Conservation (phyloP, 495 filamentous ascomycete genomes). For the Xylona heveae region DNA sequence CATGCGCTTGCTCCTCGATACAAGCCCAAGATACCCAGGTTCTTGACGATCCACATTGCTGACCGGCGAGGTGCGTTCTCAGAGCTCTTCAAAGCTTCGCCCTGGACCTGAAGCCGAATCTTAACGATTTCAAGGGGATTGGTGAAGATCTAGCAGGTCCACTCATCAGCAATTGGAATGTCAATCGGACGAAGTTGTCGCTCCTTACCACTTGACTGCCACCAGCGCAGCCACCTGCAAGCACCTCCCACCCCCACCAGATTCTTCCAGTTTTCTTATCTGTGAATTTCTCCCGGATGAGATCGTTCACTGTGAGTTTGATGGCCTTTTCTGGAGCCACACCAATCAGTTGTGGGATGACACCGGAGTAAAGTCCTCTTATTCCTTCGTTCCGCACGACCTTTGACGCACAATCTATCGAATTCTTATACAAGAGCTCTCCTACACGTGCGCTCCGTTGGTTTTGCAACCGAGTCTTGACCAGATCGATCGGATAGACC, state of each 20-base stretch:
- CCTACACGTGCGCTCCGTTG: conserved; percentile 66
- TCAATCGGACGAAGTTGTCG: conserved; percentile 1
- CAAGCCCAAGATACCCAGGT: conserved; percentile 82
- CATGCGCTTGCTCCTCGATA: conserved; percentile 98
- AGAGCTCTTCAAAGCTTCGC: conserved; percentile 76
- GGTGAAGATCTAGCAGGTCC: conserved; percentile 54
- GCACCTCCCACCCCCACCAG: conserved; percentile 43
- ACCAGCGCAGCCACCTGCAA: conserved; percentile 81
- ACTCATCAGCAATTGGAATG: conserved; percentile 1
- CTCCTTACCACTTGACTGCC: conserved; percentile 84
- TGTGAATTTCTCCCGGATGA: conserved; percentile 60
- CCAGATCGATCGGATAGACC: conserved; percentile 96
- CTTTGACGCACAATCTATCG: conserved; percentile 76
- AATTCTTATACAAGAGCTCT: conserved; percentile 86
- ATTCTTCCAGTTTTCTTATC: conserved; percentile 59
- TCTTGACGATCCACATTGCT: conserved; percentile 91
- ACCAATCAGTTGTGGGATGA: conserved; percentile 85
- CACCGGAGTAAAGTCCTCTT: conserved; percentile 75
- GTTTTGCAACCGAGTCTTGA: conserved; percentile 98
- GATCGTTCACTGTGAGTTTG: conserved; percentile 93
- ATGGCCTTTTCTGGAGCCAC: conserved; percentile 98
- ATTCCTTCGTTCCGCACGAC: conserved; percentile 86
- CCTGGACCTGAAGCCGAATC: conserved; percentile 93
- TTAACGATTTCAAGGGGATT: conserved; percentile 98
- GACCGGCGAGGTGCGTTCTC: conserved; percentile 70